Percentiles rank a stretch among this genome's conserved stretches.
Conservation (phyloP, 202 grass and related monocot species). For the Setaria italica region DNA sequence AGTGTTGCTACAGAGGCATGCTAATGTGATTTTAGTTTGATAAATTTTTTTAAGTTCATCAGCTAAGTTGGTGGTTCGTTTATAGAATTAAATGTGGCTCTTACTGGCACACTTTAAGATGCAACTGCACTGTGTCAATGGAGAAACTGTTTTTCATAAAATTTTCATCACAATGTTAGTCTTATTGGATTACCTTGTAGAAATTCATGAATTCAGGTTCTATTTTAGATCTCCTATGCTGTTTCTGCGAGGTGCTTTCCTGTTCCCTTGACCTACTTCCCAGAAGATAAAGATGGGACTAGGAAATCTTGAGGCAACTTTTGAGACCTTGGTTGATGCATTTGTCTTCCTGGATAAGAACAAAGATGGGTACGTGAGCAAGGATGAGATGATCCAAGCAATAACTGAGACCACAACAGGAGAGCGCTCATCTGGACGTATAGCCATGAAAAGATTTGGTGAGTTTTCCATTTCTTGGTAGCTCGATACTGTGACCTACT, state of each 20-base stretch:
- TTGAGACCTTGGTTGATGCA: conserved; percentile 89
- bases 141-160: not conserved
- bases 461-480: conserved; percentile 44
- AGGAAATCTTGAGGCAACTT: conserved; percentile 76
- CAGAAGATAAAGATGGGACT: conserved; percentile 86
- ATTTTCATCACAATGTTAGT: not conserved
- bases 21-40: not conserved
- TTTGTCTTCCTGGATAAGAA: conserved; percentile 99
- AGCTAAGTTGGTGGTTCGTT: not conserved
- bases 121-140: not conserved
- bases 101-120: not conserved
- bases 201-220: not conserved
- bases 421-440: conserved; percentile 91
- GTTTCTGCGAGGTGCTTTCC: conserved; percentile 2
- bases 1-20: conserved; percentile 5
- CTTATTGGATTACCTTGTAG: not conserved
- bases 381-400: conserved; percentile 90
- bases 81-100: not conserved
- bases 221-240: conserved; percentile 5
- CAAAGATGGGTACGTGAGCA: conserved; percentile 95
- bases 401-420: conserved; percentile 90
- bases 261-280: conserved; percentile 58
- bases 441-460: conserved; percentile 99
- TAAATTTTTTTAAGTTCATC: not conserved
- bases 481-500: conserved; percentile 12